phyloP scores from a whole-genome alignment of 139 green algal genomes.

The Auxenochlorella pyrenoidosa region DNA sequence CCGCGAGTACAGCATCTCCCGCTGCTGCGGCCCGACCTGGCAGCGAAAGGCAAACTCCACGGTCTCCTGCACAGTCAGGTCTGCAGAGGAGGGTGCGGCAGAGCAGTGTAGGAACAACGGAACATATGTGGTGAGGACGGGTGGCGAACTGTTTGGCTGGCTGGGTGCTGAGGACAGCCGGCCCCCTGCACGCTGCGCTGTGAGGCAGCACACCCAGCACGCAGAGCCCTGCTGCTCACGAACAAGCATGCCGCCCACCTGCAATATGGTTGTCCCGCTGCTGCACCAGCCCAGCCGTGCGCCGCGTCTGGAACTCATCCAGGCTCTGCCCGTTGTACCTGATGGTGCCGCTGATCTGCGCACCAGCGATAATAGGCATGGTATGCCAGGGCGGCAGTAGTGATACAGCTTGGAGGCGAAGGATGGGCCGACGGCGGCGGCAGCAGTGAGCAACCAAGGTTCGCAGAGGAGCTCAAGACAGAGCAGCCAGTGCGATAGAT shows the following conservation, averaged over 20 bases:
- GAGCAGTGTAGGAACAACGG: neutral
- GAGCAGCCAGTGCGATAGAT: too few species aligned
- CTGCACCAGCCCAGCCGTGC: slow-evolving; percentile 58
- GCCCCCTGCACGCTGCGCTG: too few species aligned
- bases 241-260: neutral
- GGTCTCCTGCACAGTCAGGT: slow-evolving; percentile 79
- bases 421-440: too few species aligned
- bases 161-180: neutral
- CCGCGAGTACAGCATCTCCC: neutral
- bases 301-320: slow-evolving; percentile 64
- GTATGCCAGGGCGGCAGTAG: too few species aligned
- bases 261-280: slow-evolving; percentile 74
- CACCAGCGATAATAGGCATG: too few species aligned
- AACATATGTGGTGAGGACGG: slow-evolving; percentile 49
- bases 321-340: slow-evolving; percentile 73
- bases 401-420: too few species aligned
- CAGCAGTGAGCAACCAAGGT: too few species aligned
- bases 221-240: too few species aligned
- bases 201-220: too few species aligned
- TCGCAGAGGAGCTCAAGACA: too few species aligned
- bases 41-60: slow-evolving; percentile 70
- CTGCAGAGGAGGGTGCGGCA: neutral
- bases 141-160: neutral
- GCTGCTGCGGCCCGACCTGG: slow-evolving; percentile 1
- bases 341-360: slow-evolving; percentile 46